Evolutionary conservation across 2,329 filamentous ascomycete species (phyloP), one percentile per base, ranked within the genome.

Genomic region (Fusarium nelsonii): DNA sequence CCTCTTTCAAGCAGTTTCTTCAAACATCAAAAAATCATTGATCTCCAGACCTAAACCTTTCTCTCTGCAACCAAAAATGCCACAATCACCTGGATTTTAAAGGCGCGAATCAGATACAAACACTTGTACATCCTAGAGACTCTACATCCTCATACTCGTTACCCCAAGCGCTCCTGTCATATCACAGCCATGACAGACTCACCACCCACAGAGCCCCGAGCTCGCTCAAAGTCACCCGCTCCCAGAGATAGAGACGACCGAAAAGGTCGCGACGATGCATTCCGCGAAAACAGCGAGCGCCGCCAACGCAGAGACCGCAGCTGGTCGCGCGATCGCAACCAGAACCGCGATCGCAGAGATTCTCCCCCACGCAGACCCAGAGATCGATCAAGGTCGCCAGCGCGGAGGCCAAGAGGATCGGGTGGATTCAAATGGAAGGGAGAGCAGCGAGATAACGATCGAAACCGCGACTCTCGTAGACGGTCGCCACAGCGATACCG

Each of bases 371-470:
- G 63, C 26, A 55, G 68, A 48, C 70, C 70, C n/a, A 56, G 72
- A 51, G 67, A 74, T 45, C 69, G 72, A 34, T 75, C 73, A 40
- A 69, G 68, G 15, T 73, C 68, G 32, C 69, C 69, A 16, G 58
- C 60, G 41, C 66, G 71, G 50, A 63, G 73, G 32, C 65, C 71
- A 8, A 55, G 68, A 62, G 72, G 73, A 16, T 49, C 73, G 9
- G 72, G 73, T 8, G 73, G 73, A 3, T 74, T 74, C 46, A 74
- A 65, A 37, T 74, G 73, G 63, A 74, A 74, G 44, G 73, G 73
- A 15, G 73, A 74, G 30, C 73, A 73, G 18, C 63, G 70, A 4
- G 65, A 67, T 10, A 64, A 69, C 9, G 70, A 73, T 10, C 66
- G 71, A 37, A 68, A 63, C 2, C 70, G 71, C 7, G 73, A 74